Evolutionary conservation across 345 rosid genomes (phyloP).

Genomic region (Eucalyptus decipiens): DNA sequence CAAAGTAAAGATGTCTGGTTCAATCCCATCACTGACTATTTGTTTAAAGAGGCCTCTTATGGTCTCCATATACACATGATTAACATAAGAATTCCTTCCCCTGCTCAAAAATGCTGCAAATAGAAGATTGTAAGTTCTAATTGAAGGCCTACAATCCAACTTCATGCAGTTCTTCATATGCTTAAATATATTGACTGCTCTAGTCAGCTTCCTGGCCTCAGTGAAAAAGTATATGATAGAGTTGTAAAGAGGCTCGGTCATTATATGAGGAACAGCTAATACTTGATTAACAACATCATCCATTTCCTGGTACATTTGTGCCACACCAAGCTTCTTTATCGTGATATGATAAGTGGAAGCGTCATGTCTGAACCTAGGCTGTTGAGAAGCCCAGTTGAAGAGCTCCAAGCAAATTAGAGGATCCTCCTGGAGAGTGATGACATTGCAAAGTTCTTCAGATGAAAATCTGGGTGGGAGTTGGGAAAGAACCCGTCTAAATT

Average conservation of each 20-base stretch:
- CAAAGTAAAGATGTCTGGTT: conserved; percentile 60
- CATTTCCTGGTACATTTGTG: conserved; percentile 82
- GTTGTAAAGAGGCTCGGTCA: conserved; percentile 68
- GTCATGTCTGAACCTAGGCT: conserved; percentile 66
- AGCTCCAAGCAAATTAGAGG: conserved; percentile 70
- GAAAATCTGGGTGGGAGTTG: conserved; percentile 62
- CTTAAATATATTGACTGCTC: conserved; percentile 81
- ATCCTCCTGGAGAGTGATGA: conserved; percentile 44
- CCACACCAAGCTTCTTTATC: conserved; percentile 73
- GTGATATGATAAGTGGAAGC: conserved; percentile 47
- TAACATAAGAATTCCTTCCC: conserved; percentile 65
- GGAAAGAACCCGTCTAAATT: conserved; percentile 34
- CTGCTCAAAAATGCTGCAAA: conserved; percentile 67
- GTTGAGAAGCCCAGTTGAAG: conserved; percentile 77
- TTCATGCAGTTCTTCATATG: conserved; percentile 51
- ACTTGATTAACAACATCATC: conserved; percentile 74
- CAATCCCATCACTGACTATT: conserved; percentile 71
- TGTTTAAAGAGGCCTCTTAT: conserved; percentile 68
- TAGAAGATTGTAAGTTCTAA: conserved; percentile 66
- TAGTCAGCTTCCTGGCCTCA: conserved; percentile 66
- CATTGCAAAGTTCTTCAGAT: conserved; percentile 51
- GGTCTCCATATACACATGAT: conserved; percentile 74
- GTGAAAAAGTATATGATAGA: conserved; percentile 60
- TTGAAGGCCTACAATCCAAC: conserved; percentile 58
- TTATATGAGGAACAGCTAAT: conserved; percentile 44